phyloP scores from a whole-genome alignment of 768 basidiomycete genomes.

The Tulasnella sp. region DNA sequence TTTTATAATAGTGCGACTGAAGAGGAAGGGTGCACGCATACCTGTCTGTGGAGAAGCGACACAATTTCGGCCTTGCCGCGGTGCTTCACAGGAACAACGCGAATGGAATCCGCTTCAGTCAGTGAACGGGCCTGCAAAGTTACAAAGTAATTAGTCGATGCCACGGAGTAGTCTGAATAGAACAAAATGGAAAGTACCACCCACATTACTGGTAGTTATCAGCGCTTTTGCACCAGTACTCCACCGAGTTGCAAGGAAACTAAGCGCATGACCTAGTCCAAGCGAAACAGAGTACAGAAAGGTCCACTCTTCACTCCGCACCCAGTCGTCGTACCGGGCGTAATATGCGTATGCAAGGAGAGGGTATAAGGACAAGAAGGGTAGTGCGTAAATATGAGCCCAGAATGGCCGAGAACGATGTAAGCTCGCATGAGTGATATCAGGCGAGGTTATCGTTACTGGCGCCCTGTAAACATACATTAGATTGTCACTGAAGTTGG shows the following conservation, averaged over 20 bases:
- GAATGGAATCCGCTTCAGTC: slow-evolving; percentile 65
- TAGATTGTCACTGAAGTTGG: neutral
- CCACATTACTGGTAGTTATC: slow-evolving; percentile 66
- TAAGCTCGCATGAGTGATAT: slow-evolving; percentile 54
- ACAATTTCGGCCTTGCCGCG: slow-evolving; percentile 88
- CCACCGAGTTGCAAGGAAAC: slow-evolving; percentile 88
- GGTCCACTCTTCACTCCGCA: slow-evolving; percentile 94
- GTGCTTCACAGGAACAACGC: slow-evolving; percentile 66
- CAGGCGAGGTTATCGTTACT: slow-evolving; percentile 47
- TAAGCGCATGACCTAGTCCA: slow-evolving; percentile 78
- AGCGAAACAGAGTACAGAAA: slow-evolving; percentile 82
- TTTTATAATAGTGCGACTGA: neutral
- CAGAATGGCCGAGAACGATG: slow-evolving; percentile 57
- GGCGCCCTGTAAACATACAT: slow-evolving; percentile 27
- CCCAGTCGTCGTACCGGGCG: slow-evolving; percentile 78
- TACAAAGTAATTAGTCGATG: neutral
- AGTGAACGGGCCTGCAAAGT: slow-evolving; percentile 43
- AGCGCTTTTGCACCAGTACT: slow-evolving; percentile 62
- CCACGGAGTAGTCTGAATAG: neutral
- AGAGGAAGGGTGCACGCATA: neutral
- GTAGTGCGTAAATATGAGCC: slow-evolving; percentile 58
- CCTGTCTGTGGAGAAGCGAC: slow-evolving; percentile 44
- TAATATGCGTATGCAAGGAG: slow-evolving; percentile 85
- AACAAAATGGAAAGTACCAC: slow-evolving; percentile 15
- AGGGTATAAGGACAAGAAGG: slow-evolving; percentile 72